A percentile compares a stretch with the other conserved stretches of the same genome.
Conservation (phyloP, 2,329 filamentous ascomycete species). For the Diaporthe humulicola region DNA sequence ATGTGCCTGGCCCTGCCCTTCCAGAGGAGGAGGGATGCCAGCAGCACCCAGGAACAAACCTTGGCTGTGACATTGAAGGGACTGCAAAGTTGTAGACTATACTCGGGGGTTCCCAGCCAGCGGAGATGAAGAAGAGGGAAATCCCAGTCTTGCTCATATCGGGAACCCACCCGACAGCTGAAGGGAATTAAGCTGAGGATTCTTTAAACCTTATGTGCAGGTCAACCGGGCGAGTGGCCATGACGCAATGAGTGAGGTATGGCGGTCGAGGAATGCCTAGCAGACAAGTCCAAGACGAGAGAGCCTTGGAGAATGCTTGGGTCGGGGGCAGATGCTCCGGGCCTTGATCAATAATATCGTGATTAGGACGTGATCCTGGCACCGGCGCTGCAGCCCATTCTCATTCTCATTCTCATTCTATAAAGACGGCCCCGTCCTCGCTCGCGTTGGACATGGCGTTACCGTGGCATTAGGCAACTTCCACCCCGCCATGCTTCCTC, state of each 20-base stretch:
- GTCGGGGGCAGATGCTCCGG: constrained; percentile 20
- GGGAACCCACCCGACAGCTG: not conserved
- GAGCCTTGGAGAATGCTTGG: constrained; percentile 10
- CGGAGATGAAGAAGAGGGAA: constrained; percentile 11
- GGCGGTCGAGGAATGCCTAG: not conserved
- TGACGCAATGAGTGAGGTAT: not conserved
- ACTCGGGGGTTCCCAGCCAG: not conserved
- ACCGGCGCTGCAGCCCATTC: constrained; percentile 1
- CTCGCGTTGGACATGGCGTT: not conserved
- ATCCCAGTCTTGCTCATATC: not conserved
- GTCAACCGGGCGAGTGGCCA: not conserved
- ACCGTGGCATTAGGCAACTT: no score
- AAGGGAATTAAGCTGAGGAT: not conserved
- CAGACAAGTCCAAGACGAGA: not conserved
- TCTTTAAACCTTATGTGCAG: not conserved
- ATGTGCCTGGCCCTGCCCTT: not conserved
- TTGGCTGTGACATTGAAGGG: not conserved
- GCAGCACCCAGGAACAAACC: not conserved
- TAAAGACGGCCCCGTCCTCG: constrained; percentile 4
- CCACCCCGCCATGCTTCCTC: not conserved
- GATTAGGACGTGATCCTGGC: no score
- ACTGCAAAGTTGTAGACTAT: not conserved
- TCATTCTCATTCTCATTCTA: no score
- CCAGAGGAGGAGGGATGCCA: not conserved
- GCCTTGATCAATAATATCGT: no score